Base-by-base conservation (phyloP, 2,329 filamentous ascomycete genomes). In the Ophiognomonia clavigignenti-juglandacearum region DNA sequence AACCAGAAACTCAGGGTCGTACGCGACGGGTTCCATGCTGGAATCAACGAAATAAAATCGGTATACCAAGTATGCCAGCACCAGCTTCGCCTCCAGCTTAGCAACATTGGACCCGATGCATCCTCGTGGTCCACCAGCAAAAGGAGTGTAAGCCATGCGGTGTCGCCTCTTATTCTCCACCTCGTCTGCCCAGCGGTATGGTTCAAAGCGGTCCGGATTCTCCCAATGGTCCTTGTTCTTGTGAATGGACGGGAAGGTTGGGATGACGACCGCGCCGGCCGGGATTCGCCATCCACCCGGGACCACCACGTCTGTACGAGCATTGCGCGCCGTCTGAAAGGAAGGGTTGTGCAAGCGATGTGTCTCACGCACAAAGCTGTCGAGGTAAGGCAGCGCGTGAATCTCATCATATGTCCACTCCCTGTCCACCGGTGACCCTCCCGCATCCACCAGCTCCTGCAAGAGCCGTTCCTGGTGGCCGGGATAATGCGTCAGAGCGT, bases 1-100 rank as follows among this genome's bases (percentile, higher is more conserved):
- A 9, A 42, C 39, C 16, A 42, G 6, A 20, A 42, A 42, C 39
- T 42, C 39, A 6, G 39, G 39, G n/a, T 42, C 39, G 8, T 42
- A 31, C 24, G n/a, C 39, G n/a, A 42, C 16, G 6, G 39, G 26
- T 2, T 42, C 39, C 4, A 5, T 41, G 13, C 18, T 42, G 16
- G 14, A 24, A n/a, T 34, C 27, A 1, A 22, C 16, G 1, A 42
- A 42, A 5, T n/a, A 3, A 16, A 31, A 42, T 3, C 39, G 26
- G 22, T 34, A 42, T 13, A 42, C 39, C 24, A 42, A 13, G 10
- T 22, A 14, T 4, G 39, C 39, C 16, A 42, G 16, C 2, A 23
- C 39, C 6, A 42, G 26, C 16, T 42, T 42, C 4, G 27, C 27
- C 39, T 42, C 26, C 16, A 34, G 8, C 6, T 19, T n/a, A 3